A percentile compares a stretch with the other conserved stretches of the same genome.
phyloP scores from a whole-genome alignment of 2,329 filamentous ascomycete species.

The Microcyclospora pomicola region DNA sequence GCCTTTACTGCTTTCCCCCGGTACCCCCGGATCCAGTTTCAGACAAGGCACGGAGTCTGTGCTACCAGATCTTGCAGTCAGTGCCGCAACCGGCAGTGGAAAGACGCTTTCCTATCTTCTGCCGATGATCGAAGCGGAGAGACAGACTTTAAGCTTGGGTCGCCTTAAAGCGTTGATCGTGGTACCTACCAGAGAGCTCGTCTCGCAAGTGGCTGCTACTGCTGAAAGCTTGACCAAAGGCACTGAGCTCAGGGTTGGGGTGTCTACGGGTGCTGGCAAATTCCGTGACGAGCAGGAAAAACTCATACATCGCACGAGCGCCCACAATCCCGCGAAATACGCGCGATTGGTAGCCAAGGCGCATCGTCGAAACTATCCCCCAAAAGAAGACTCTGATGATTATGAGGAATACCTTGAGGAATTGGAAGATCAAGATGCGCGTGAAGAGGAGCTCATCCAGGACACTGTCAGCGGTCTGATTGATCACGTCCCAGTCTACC shows the following conservation, averaged over 20 bases:
- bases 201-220: slow-evolving; percentile 66
- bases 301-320: slow-evolving; percentile 43
- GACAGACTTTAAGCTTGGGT: slow-evolving; percentile 42
- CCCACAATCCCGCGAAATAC: slow-evolving; percentile 53
- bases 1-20: slow-evolving; percentile 57
- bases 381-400: slow-evolving; percentile 24
- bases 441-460: slow-evolving; percentile 20
- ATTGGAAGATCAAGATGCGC: slow-evolving; percentile 8
- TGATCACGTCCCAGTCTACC: slow-evolving; percentile 50
- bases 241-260: slow-evolving; percentile 63
- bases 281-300: slow-evolving; percentile 51
- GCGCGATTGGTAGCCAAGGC: slow-evolving; percentile 31
- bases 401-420: slow-evolving; percentile 13
- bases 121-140: slow-evolving; percentile 67
- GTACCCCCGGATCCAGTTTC: slow-evolving; percentile 23
- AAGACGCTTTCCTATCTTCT: slow-evolving; percentile 89
- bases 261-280: slow-evolving; percentile 67
- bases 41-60: slow-evolving; percentile 15
- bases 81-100: slow-evolving; percentile 86
- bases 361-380: slow-evolving; percentile 19
- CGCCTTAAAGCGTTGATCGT: slow-evolving; percentile 68
- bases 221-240: slow-evolving; percentile 59
- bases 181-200: slow-evolving; percentile 61
- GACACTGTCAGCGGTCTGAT: slow-evolving; percentile 33
- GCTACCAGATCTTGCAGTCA: slow-evolving; percentile 66